A percentile compares a stretch with the other conserved stretches of the same genome.
Conservation (phyloP, 768 basidiomycete genomes). For the Podaxis sp. region DNA sequence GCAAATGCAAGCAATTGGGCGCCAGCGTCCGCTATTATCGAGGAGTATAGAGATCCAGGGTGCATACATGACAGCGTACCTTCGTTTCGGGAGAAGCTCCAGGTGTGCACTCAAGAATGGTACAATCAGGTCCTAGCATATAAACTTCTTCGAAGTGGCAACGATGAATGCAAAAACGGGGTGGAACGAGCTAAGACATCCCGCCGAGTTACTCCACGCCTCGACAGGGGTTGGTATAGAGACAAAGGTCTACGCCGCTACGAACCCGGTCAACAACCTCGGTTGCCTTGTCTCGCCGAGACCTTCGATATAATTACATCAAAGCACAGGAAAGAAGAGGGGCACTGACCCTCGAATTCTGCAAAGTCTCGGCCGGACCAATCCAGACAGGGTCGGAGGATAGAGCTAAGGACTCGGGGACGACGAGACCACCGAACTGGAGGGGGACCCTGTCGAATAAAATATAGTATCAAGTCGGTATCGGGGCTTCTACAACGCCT, state of each 20-base stretch:
- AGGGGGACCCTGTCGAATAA: neutral
- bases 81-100: neutral
- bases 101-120: neutral
- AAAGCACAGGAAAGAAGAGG: neutral
- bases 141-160: neutral
- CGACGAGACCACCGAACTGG: neutral
- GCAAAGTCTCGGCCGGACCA: neutral
- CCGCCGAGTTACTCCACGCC: no score
- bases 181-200: no score
- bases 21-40: neutral
- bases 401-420: neutral
- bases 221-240: neutral
- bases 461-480: neutral
- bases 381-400: neutral
- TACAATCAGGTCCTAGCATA: neutral
- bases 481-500: neutral
- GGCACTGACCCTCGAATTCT: neutral
- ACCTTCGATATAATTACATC: neutral
- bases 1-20: neutral
- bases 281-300: neutral
- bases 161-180: no score
- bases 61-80: neutral
- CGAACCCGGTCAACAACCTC: neutral
- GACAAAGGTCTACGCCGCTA: neutral
- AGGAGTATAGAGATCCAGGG: neutral